Evolutionary conservation across 768 basidiomycete species (phyloP).

Genomic region (Auriscalpium orientale): DNA sequence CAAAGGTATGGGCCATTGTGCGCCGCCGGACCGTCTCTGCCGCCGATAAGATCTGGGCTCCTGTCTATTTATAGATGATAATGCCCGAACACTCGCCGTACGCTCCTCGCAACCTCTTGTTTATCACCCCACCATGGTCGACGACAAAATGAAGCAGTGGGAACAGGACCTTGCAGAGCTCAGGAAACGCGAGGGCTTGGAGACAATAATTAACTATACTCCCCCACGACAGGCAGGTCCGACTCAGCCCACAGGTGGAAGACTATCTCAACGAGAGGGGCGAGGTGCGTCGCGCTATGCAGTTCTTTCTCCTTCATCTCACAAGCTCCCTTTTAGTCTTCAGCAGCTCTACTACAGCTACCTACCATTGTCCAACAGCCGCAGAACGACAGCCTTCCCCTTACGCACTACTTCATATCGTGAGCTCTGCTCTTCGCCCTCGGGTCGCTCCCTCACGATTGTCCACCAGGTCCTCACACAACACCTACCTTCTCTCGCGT

Average conservation of each 20-base stretch:
- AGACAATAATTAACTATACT: not conserved
- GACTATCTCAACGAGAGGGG: not conserved
- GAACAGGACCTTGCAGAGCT: not conserved
- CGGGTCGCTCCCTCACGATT: not conserved
- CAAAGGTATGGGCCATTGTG: too few species aligned
- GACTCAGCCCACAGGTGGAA: not conserved
- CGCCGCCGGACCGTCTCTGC: too few species aligned
- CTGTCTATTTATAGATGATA: too few species aligned
- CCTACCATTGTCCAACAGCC: slow-evolving; percentile 27
- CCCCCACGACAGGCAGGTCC: not conserved
- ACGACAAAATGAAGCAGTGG: not conserved
- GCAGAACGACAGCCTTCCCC: slow-evolving; percentile 37
- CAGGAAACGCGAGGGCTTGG: not conserved
- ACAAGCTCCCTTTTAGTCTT: not conserved
- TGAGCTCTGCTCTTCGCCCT: slow-evolving; percentile 5
- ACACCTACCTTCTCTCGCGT: slow-evolving; percentile 54
- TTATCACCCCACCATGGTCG: not conserved
- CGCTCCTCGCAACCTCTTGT: too few species aligned
- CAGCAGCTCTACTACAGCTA: slow-evolving; percentile 27
- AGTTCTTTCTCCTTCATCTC: not conserved
- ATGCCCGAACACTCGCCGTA: too few species aligned
- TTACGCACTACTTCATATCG: slow-evolving; percentile 53
- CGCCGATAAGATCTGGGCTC: too few species aligned
- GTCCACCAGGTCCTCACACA: slow-evolving; percentile 49
- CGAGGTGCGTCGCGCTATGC: not conserved